phyloP scores from a whole-genome alignment of 208 protist genomes.

The Blechomonas ayalai region DNA sequence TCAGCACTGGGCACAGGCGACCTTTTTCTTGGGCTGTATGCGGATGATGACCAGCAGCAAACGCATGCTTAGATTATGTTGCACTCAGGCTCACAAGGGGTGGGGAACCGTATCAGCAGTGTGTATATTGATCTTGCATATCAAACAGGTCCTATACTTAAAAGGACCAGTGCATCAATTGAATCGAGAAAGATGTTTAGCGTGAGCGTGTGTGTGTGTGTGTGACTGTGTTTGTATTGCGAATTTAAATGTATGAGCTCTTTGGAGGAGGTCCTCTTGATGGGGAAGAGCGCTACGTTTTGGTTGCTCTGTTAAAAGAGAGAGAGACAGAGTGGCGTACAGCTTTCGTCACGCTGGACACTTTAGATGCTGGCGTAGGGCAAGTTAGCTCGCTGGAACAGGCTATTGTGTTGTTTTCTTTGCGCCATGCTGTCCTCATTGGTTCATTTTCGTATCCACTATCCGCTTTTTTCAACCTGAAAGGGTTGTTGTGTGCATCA shows the following conservation, averaged over 20 bases:
- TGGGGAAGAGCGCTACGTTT: too few relatives aligned
- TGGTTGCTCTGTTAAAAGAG: too few relatives aligned
- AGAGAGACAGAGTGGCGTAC: too few relatives aligned
- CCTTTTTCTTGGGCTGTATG: constrained; percentile 88
- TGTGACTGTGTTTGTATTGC: constrained; percentile 1
- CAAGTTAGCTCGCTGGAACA: too few relatives aligned
- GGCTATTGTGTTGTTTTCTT: too few relatives aligned
- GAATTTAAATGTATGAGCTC: background rate
- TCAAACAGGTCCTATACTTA: constrained; percentile 79
- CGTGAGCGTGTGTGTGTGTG: background rate
- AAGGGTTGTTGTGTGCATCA: too few relatives aligned
- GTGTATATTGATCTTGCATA: constrained; percentile 81
- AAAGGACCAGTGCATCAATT: constrained; percentile 47
- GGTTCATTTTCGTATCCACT: too few relatives aligned
- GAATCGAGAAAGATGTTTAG: background rate
- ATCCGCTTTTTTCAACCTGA: too few relatives aligned
- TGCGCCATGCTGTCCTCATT: too few relatives aligned
- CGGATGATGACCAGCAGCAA: constrained; percentile 39
- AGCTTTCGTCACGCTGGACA: too few relatives aligned
- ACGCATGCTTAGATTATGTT: constrained; percentile 85
- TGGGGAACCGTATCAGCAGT: constrained; percentile 83
- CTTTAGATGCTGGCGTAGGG: too few relatives aligned
- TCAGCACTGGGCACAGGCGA: constrained; percentile 80
- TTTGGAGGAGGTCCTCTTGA: background rate
- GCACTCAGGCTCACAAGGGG: constrained; percentile 82